Evolutionary conservation across 2,329 filamentous ascomycete genomes (phyloP).

Genomic region (Fusarium euwallaceae): DNA sequence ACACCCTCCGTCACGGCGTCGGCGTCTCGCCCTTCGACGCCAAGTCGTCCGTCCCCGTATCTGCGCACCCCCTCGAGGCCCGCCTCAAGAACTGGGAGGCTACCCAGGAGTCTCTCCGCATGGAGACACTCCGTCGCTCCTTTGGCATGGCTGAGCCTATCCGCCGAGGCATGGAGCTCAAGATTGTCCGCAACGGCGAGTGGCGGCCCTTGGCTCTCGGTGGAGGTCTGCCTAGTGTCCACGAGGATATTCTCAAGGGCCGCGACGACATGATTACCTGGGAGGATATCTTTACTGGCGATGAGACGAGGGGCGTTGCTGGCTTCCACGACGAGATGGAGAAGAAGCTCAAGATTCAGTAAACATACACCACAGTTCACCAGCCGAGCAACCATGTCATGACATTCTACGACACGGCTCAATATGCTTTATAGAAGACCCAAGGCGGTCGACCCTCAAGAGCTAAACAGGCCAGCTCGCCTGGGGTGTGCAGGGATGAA

Average conservation of each 20-base stretch:
- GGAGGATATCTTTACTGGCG: slow-evolving; percentile 93
- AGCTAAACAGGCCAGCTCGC: not conserved
- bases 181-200: slow-evolving; percentile 83
- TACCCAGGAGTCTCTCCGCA: slow-evolving; percentile 88
- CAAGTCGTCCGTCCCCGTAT: slow-evolving; percentile 63
- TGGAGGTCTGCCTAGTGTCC: slow-evolving; percentile 72
- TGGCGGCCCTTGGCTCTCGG: slow-evolving; percentile 83
- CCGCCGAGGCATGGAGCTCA: slow-evolving; percentile 93
- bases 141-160: slow-evolving; percentile 96
- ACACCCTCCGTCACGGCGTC: slow-evolving; percentile 89
- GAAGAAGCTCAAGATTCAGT: slow-evolving; percentile 82
- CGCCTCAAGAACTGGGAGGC: slow-evolving; percentile 91
- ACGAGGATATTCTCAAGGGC: slow-evolving; percentile 90
- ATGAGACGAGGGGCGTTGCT: slow-evolving; percentile 77
- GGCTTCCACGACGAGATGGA: slow-evolving; percentile 95
- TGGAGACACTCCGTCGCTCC: slow-evolving; percentile 86
- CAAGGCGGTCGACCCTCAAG: slow-evolving; percentile 11
- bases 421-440: slow-evolving; percentile 36
- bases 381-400: not conserved
- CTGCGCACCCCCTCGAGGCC: slow-evolving; percentile 88
- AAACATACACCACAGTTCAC: slow-evolving; percentile 9
- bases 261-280: slow-evolving; percentile 83
- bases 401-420: slow-evolving; percentile 30
- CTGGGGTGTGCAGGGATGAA: slow-evolving; percentile 8
- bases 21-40: slow-evolving; percentile 70